A percentile compares a stretch with the other conserved stretches of the same genome.
Evolutionary conservation across 768 basidiomycete species (phyloP).

Genomic region (Podaxis pistillaris): DNA sequence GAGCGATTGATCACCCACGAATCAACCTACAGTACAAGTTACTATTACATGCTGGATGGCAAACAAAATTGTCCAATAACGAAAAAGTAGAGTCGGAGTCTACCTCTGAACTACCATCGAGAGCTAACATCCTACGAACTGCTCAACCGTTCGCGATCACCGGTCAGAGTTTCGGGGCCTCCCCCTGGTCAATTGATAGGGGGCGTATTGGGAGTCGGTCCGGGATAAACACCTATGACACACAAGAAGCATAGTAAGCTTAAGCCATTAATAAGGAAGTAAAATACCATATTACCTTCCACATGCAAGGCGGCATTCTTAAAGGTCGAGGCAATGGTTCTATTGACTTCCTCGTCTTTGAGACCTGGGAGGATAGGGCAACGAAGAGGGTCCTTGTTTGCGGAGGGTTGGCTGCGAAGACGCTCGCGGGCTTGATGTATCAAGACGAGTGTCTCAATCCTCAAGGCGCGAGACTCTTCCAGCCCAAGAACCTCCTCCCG

Average conservation of each 20-base stretch:
- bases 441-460: conserved; percentile 47
- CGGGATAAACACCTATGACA: too few species aligned
- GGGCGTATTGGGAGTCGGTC: too few species aligned
- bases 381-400: conserved; percentile 12
- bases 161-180: too few species aligned
- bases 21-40: too few species aligned
- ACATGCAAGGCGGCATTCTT: neutral
- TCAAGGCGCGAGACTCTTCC: conserved; percentile 55
- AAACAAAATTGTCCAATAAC: too few species aligned
- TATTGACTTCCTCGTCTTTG: conserved; percentile 17
- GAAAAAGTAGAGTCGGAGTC: too few species aligned
- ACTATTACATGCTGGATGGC: too few species aligned
- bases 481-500: conserved; percentile 50
- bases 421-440: conserved; percentile 52
- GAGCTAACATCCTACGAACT: too few species aligned
- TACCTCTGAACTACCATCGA: too few species aligned
- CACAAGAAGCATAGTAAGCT: neutral
- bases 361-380: conserved; percentile 23
- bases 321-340: conserved; percentile 14
- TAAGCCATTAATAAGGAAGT: neutral
- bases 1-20: too few species aligned
- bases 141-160: too few species aligned
- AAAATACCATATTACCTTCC: neutral
- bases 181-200: too few species aligned
- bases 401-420: conserved; percentile 30